Percentiles rank a stretch among this genome's conserved stretches.
These are phyloP conservation scores for Candida stauntonica DNA, from an alignment of 805 yeast species.

Conservation along the genomic window DNA sequence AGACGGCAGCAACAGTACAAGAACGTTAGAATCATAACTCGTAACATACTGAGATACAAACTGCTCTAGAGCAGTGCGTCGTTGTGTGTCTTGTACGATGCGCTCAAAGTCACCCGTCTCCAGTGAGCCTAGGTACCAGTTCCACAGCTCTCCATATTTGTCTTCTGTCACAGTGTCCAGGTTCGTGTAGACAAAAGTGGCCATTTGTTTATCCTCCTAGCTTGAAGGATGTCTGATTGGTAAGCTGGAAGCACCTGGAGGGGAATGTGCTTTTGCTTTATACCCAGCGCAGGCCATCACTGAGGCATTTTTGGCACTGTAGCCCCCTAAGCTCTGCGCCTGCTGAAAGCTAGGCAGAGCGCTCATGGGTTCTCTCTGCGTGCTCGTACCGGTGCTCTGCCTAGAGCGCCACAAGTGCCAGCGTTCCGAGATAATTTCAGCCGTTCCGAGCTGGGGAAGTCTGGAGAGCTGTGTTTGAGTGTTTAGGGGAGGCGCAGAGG, in stretches of 20 bases:
- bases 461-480: not conserved
- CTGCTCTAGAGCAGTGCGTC: conserved; percentile 12
- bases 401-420: conserved; percentile 3
- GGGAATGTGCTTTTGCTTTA: too few relatives aligned
- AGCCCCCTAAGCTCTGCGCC: too few relatives aligned
- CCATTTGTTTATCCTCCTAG: conserved; percentile 5
- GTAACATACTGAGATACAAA: conserved; percentile 12
- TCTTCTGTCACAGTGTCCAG: conserved; percentile 13
- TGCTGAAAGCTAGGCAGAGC: too few relatives aligned
- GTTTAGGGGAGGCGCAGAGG: not conserved
- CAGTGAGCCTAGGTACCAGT: conserved; percentile 17
- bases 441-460: conserved; percentile 1
- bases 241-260: not conserved
- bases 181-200: conserved; percentile 16
- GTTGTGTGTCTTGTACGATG: conserved; percentile 13
- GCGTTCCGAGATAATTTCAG: conserved; percentile 14
- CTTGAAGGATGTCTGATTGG: too few relatives aligned
- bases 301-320: conserved; percentile 12
- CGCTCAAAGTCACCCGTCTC: conserved; percentile 17
- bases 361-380: not conserved
- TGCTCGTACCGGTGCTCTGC: conserved; percentile 1
- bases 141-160: conserved; percentile 14
- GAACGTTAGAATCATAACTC: conserved; percentile 14
- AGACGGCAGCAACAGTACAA: conserved; percentile 16
- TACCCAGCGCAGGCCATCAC: too few relatives aligned